Percentiles rank a stretch among this genome's conserved stretches.
phyloP scores from a whole-genome alignment of 75 land plant genomes.

The Cupressus sempervirens region DNA sequence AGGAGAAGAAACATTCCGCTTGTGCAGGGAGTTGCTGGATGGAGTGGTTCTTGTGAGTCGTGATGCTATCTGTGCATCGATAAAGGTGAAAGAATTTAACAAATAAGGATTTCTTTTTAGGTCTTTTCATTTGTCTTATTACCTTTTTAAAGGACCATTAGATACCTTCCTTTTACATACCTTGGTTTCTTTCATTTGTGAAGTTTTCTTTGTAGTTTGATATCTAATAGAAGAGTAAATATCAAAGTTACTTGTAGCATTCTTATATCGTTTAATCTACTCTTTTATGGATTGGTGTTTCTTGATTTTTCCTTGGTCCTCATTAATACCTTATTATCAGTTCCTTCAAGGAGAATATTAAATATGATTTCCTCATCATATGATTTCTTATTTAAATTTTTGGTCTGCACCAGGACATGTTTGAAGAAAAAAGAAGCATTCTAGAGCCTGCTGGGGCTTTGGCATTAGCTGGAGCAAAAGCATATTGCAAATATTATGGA shows the following conservation, averaged over 20 bases:
- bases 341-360: neutral
- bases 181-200: neutral
- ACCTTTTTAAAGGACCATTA: neutral
- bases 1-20: slow-evolving; percentile 68
- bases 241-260: neutral
- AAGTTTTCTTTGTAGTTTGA: neutral
- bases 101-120: neutral
- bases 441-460: slow-evolving; percentile 85
- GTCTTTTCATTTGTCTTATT: neutral
- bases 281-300: neutral
- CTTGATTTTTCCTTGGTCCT: neutral
- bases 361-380: neutral
- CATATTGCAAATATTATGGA: slow-evolving; percentile 72
- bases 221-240: neutral
- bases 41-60: slow-evolving; percentile 74
- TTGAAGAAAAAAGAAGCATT: slow-evolving; percentile 84
- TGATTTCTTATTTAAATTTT: neutral
- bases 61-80: slow-evolving; percentile 82
- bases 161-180: neutral
- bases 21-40: slow-evolving; percentile 60
- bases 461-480: slow-evolving; percentile 75
- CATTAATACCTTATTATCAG: neutral
- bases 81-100: slow-evolving; percentile 44
- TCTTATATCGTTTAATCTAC: neutral
- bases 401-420: slow-evolving; percentile 58